Percentiles rank a stretch among this genome's conserved stretches.
Conservation (phyloP, 2,329 filamentous ascomycete species). For the Lachnellula subtilissima region DNA sequence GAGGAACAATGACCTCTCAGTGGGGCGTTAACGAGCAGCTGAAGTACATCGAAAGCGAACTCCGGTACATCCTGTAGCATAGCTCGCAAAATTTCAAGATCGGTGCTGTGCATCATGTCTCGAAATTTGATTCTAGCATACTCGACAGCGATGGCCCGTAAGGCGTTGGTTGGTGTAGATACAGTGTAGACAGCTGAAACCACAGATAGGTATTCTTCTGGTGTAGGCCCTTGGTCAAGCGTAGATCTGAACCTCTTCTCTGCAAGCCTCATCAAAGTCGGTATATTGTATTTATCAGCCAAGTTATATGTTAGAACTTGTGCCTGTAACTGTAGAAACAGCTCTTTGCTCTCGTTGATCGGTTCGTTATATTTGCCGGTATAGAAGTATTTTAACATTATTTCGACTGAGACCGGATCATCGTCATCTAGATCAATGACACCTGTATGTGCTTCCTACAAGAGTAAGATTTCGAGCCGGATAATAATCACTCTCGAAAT, state of each 20-base stretch:
- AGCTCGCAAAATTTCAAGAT: constrained; percentile 5
- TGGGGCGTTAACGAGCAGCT: constrained; percentile 8
- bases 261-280: constrained; percentile 12
- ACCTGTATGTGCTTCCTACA: constrained; percentile 10
- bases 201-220: constrained; percentile 12
- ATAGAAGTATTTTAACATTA: constrained; percentile 15
- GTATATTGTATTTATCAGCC: constrained; percentile 16
- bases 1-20: constrained; percentile 11
- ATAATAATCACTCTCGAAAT: constrained; percentile 2
- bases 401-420: constrained; percentile 13
- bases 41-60: constrained; percentile 14
- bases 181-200: constrained; percentile 13
- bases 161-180: constrained; percentile 9
- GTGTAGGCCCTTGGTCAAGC: not conserved
- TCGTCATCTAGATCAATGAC: constrained; percentile 13
- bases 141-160: constrained; percentile 6
- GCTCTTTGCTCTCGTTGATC: constrained; percentile 5
- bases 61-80: constrained; percentile 9
- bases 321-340: constrained; percentile 1
- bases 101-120: constrained; percentile 5
- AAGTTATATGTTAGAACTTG: constrained; percentile 12
- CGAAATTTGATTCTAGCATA: constrained; percentile 6
- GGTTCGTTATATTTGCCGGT: constrained; percentile 11
- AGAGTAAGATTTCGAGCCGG: constrained; percentile 7
- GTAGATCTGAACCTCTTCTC: constrained; percentile 9